phyloP scores from a whole-genome alignment of 2,329 filamentous ascomycete genomes.

The Aspergillus quadricinctus region DNA sequence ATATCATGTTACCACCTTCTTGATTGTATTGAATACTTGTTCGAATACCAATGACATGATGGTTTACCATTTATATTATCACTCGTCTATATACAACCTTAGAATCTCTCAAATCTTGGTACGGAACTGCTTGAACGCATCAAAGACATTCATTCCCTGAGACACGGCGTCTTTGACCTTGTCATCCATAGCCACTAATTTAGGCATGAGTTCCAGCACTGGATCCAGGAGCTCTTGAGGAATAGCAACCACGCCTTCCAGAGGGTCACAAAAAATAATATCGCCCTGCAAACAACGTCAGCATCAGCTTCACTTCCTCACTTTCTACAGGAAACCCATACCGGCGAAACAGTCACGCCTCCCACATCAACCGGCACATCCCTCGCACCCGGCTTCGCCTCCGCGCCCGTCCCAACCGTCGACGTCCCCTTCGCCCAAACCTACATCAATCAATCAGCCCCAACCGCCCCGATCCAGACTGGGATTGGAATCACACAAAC shows the following conservation, averaged over 20 bases:
- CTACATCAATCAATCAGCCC: conserved; percentile 17
- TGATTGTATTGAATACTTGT: conserved; percentile 18
- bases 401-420: conserved; percentile 43
- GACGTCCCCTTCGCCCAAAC: conserved; percentile 42
- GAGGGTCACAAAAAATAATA: conserved; percentile 64
- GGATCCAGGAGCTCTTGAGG: conserved; percentile 57
- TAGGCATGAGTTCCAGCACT: conserved; percentile 59
- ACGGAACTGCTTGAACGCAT: conserved; percentile 61
- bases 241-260: conserved; percentile 67
- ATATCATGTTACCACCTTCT: conserved; percentile 6
- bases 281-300: conserved; percentile 48
- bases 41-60: conserved; percentile 14
- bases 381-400: conserved; percentile 39
- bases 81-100: background rate
- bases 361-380: conserved; percentile 39
- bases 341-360: conserved; percentile 40
- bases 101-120: conserved; percentile 9
- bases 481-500: conserved; percentile 28
- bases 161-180: conserved; percentile 63
- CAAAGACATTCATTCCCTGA: conserved; percentile 57
- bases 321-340: conserved; percentile 18
- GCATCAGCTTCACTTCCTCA: background rate
- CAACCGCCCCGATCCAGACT: conserved; percentile 6
- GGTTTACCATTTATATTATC: background rate
- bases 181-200: conserved; percentile 51